Evolutionary conservation across 116 monocot species (phyloP), one percentile per base, ranked within the genome.

Genomic region (Cymodocea nodosa): DNA sequence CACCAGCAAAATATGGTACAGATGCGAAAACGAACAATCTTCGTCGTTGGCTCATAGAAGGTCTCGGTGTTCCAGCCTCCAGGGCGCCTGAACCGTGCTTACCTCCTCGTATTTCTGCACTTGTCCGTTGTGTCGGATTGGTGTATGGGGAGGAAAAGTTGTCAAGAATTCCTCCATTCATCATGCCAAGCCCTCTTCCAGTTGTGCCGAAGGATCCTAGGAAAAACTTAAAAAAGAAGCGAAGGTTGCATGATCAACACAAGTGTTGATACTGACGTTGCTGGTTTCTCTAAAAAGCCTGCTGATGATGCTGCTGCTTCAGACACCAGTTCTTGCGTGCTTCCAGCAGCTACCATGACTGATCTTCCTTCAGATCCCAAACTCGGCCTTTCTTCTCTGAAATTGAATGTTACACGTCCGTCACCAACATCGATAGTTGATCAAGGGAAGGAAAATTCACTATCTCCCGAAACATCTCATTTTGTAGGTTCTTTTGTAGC

Each of bases 1-100:
- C 68, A 51, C 23, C 59, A 15, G 6, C 20, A 14, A 64, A 74
- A 6, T 69, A 76, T 69, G 65, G 50, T 71, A 23, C 60, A 68
- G 65, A 1, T 51, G 52, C 81, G 19, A 86, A 82, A 72, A 68
- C 73, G 53, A 76, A 87, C 71, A 87, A 78, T 52, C 83, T 95
- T 70, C 95, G 87, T 4, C 95, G 87, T 71, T 95, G 95, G 95
- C 87, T 95, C 73, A 80, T 79, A 40, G 81, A 87, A 69, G 95
- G 83, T 64, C 90, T 95, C 15, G 79, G 49, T 76, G 66, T 72
- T 56, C 72, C 80, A 48, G 69, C 80, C 37, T 55, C 75, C 4
- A 79, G 61, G 50, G 82, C 74, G 50, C 50, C 69, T 12, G 83
- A 65, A 61, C 69, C 73, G 17, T 74, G 64, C 11, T 66, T 95